These are phyloP conservation scores for Aspergillus eucalypticola DNA, from an alignment of 2,329 filamentous ascomycete genomes.

Conservation along the genomic window DNA sequence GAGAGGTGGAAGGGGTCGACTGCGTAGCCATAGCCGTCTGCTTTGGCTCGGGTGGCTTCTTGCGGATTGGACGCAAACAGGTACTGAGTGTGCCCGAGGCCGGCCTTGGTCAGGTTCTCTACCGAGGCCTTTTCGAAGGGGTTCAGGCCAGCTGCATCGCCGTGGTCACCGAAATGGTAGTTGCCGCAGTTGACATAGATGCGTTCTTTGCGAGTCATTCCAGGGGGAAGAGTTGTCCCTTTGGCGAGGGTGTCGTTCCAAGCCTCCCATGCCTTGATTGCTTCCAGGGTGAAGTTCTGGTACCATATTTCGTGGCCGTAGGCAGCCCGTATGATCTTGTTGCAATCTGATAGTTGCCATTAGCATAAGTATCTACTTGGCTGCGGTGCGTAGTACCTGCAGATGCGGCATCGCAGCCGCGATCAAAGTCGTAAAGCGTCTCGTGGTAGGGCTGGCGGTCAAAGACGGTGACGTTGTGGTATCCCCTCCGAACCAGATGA, in stretches of 20 bases:
- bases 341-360: slow-evolving; percentile 35
- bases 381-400: slow-evolving; percentile 28
- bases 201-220: slow-evolving; percentile 38
- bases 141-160: slow-evolving; percentile 4
- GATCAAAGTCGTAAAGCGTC: slow-evolving; percentile 43
- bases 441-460: slow-evolving; percentile 50
- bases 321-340: slow-evolving; percentile 48
- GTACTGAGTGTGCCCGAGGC: slow-evolving; percentile 39
- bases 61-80: slow-evolving; percentile 26
- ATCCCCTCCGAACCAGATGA: slow-evolving; percentile 48
- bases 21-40: slow-evolving; percentile 31
- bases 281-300: slow-evolving; percentile 48
- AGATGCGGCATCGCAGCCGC: slow-evolving; percentile 48
- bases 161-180: slow-evolving; percentile 15
- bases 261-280: slow-evolving; percentile 44
- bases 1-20: slow-evolving; percentile 42
- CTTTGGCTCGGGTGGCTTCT: slow-evolving; percentile 30
- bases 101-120: slow-evolving; percentile 38
- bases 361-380: not conserved
- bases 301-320: slow-evolving; percentile 51
- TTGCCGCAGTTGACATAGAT: slow-evolving; percentile 46
- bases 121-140: slow-evolving; percentile 42
- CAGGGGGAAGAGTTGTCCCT: slow-evolving; percentile 34
- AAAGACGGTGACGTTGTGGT: slow-evolving; percentile 50
- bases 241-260: slow-evolving; percentile 44